A percentile compares a stretch with the other conserved stretches of the same genome.
phyloP scores from a whole-genome alignment of 2,329 filamentous ascomycete species.

The Cladosporium sp. region DNA sequence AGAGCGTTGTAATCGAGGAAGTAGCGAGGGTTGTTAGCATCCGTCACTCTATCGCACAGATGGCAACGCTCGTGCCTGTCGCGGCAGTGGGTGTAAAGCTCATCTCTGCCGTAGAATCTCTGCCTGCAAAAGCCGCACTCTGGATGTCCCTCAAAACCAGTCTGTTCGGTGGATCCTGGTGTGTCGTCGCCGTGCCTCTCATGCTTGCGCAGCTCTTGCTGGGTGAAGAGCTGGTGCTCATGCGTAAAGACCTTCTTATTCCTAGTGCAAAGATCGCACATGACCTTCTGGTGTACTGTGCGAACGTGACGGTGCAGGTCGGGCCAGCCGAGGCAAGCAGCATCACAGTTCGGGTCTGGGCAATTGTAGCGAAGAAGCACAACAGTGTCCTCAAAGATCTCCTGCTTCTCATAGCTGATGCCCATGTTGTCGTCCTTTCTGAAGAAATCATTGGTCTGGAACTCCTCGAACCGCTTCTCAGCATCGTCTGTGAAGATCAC shows the following conservation, averaged over 20 bases:
- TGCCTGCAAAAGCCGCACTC: slow-evolving; percentile 88
- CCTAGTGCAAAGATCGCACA: slow-evolving; percentile 83
- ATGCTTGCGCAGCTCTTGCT: slow-evolving; percentile 73
- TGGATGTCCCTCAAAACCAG: slow-evolving; percentile 91
- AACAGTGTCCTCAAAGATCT: slow-evolving; percentile 86
- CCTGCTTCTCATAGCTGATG: slow-evolving; percentile 80
- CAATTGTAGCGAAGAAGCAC: slow-evolving; percentile 91
- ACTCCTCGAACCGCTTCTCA: slow-evolving; percentile 80
- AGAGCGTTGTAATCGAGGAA: slow-evolving; percentile 83
- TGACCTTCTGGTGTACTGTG: slow-evolving; percentile 72
- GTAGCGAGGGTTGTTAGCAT: slow-evolving; percentile 71
- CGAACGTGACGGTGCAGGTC: slow-evolving; percentile 78
- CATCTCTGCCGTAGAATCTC: slow-evolving; percentile 92
- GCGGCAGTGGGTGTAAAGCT: slow-evolving; percentile 87
- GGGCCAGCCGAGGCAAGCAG: slow-evolving; percentile 75
- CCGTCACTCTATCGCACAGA: slow-evolving; percentile 70
- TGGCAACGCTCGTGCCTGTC: slow-evolving; percentile 94
- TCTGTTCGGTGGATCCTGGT: slow-evolving; percentile 84
- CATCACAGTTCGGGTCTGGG: slow-evolving; percentile 75
- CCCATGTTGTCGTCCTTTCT: slow-evolving; percentile 79
- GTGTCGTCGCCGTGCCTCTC: slow-evolving; percentile 87
- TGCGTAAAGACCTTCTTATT: slow-evolving; percentile 99
- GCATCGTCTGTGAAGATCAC: slow-evolving; percentile 90
- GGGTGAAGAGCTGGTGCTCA: slow-evolving; percentile 87
- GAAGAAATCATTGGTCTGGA: slow-evolving; percentile 63